These are phyloP conservation scores for Hibiscus tridactylites DNA, from an alignment of 345 rosid species.

Conservation along the genomic window DNA sequence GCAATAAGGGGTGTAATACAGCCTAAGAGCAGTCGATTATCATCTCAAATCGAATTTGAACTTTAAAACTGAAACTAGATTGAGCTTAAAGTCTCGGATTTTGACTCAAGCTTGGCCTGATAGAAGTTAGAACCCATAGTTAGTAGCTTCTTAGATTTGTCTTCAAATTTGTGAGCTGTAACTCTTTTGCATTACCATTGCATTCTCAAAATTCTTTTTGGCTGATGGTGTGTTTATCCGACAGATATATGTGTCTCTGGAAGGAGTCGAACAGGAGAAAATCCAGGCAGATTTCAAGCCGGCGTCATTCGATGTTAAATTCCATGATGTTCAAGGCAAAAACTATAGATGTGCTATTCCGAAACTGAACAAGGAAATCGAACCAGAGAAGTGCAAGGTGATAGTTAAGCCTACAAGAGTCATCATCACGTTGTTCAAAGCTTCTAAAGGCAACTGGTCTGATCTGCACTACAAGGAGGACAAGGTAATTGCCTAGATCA, in stretches of 20 bases:
- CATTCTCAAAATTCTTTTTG: not conserved
- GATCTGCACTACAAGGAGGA: constrained; percentile 86
- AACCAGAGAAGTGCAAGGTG: constrained; percentile 73
- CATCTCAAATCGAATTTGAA: not conserved
- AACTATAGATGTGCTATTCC: constrained; percentile 65
- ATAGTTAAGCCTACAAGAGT: constrained; percentile 69
- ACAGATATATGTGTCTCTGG: constrained; percentile 72
- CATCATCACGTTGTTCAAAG: constrained; percentile 55
- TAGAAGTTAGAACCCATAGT: not conserved
- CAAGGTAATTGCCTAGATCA: constrained; percentile 41
- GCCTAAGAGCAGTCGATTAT: not conserved
- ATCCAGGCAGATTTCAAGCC: constrained; percentile 59
- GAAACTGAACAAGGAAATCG: constrained; percentile 66
- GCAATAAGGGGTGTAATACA: not conserved
- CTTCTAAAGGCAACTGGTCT: constrained; percentile 76
- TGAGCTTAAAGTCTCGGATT: not conserved
- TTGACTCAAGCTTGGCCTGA: not conserved
- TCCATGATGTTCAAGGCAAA: constrained; percentile 79
- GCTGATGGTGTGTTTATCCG: not conserved
- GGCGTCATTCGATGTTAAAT: constrained; percentile 55
- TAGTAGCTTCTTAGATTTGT: not conserved
- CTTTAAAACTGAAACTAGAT: not conserved
- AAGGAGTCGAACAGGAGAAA: constrained; percentile 72
- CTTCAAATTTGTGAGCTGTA: not conserved
- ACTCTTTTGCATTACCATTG: not conserved